Percentiles rank a stretch among this genome's conserved stretches.
Evolutionary conservation across 2,329 filamentous ascomycete species (phyloP).

Genomic region (Botryotinia globosa): DNA sequence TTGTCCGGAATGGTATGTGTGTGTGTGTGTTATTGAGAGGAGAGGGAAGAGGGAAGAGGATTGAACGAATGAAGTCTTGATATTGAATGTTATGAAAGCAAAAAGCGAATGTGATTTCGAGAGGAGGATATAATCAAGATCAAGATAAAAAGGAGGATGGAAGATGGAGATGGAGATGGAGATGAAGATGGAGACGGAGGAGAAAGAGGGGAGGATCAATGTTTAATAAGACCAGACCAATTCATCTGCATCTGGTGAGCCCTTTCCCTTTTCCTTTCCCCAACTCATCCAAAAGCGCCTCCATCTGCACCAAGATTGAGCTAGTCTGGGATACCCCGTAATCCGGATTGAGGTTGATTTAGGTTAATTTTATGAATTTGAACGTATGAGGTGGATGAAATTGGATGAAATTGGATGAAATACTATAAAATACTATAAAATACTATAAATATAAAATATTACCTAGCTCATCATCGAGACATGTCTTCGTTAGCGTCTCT

Average conservation of each 20-base stretch:
- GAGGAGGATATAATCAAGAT: neutral
- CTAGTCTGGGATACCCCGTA: neutral
- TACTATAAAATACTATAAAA: too few species aligned
- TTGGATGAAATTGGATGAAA: too few species aligned
- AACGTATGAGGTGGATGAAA: neutral
- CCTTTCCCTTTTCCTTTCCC: neutral
- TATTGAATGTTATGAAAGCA: neutral
- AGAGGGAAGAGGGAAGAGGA: neutral
- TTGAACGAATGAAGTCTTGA: neutral
- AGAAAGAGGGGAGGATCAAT: neutral
- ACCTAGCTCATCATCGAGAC: too few species aligned
- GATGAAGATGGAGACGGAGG: neutral
- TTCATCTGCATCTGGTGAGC: neutral
- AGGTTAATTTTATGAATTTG: too few species aligned
- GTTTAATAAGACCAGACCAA: too few species aligned
- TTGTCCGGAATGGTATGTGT: neutral
- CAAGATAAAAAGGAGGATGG: neutral
- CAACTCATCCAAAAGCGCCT: constrained; percentile 11
- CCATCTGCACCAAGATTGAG: constrained; percentile 10
- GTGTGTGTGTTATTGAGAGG: neutral
- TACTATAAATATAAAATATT: too few species aligned
- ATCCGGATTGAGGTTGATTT: neutral
- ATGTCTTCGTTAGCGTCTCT: neutral
- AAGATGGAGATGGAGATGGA: neutral
- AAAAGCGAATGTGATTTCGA: constrained; percentile 15